Conservation (phyloP, 305 asterid species). For the Fraxinus latifolia region DNA sequence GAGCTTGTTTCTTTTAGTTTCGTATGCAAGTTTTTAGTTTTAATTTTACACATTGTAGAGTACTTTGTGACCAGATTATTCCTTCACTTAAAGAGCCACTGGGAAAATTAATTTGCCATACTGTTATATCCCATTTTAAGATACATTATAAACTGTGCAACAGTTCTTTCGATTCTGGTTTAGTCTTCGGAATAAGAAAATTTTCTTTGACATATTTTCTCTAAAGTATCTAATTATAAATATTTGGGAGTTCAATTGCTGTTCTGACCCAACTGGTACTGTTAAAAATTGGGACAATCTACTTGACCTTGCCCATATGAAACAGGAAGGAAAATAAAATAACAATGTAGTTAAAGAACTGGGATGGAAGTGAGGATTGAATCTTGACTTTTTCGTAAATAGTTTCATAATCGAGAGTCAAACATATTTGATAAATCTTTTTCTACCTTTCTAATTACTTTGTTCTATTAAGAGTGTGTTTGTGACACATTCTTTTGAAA, state of each 20-base stretch:
- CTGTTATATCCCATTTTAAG: not conserved
- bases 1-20: not conserved
- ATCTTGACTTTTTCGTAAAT: not conserved
- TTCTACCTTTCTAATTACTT: not conserved
- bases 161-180: not conserved
- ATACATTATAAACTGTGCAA: not conserved
- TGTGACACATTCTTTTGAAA: no score
- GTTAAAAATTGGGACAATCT: not conserved
- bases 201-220: not conserved
- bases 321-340: not conserved
- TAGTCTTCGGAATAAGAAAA: not conserved
- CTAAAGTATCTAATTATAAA: not conserved
- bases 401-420: not conserved
- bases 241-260: not conserved
- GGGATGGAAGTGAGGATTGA: not conserved
- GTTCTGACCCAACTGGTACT: not conserved
- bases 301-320: slow-evolving; percentile 1
- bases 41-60: not conserved
- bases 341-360: not conserved
- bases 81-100: slow-evolving; percentile 4
- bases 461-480: no score
- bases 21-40: not conserved
- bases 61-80: not conserved
- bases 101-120: not conserved
- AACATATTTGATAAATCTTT: not conserved